Base-by-base conservation (phyloP, 257 asterid genomes). In the Penstemon eatonii region DNA sequence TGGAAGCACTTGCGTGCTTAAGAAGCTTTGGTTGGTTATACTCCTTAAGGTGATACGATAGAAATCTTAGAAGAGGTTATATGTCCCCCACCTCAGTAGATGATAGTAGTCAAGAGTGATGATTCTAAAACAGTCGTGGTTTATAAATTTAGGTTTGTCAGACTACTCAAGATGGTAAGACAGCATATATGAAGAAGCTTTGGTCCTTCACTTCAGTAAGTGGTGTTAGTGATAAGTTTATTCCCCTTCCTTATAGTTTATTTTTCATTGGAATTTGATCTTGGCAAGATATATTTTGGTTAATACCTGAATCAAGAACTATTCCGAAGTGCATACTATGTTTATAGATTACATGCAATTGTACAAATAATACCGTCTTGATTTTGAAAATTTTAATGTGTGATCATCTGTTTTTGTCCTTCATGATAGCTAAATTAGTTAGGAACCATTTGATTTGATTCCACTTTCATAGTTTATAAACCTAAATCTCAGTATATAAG, bases 311-410 rank as follows among this genome's bases (percentile, higher is more conserved):
- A 53, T 47, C 13, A 58, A 58, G 53, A 56, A 59, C n/a, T 41
- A 36, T 61, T 58, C 65, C 11, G 50, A 72, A 59, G 39, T 45
- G 50, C 64, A 38, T 74, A 44, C 50, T 36, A 42, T 62, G 13
- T 66, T 51, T 68, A 25, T 25, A 25, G 33, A 25, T 25, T 25
- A 25, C 33, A 25, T 25, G 33, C 33, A 25, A 25, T 25, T 25
- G 52, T 55, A 52, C n/a, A 4, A 45, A 37, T 60, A 52, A 54
- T 54, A 50, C 54, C 67, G 66, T 37, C 54, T 71, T 63, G 51
- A 55, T n/a, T 52, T 71, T 73, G 58, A 67, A 39, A 68, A 68
- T 59, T 72, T 54, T 65, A 52, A 18, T 47, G 7, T 61, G 19
- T n/a, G 55, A 46, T 73, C 33, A 25, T 25, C 33, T 0, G 18